Evolutionary conservation across 345 rosid genomes (phyloP), one percentile per base, ranked within the genome.

Genomic region (Sonneratia alba): DNA sequence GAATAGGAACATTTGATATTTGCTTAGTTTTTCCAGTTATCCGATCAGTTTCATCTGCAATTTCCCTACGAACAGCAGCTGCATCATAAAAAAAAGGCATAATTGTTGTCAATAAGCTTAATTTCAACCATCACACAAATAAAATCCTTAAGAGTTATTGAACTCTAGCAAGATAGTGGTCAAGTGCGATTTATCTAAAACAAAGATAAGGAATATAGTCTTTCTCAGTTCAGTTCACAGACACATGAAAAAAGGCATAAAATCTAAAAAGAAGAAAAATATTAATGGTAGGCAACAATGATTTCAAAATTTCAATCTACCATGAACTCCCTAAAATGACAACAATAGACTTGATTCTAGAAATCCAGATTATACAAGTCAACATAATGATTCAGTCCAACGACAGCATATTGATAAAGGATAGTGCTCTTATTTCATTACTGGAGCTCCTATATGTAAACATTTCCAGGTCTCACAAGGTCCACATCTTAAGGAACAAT

Each of bases 51-150:
- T 88, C 93, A 71, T 88, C 93, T 72, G 73, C 65, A 49, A 88
- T 88, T 81, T 88, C 93, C 83, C 79, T 83, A 36, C 93, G 93
- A 71, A 88, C 93, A 68, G 87, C 73, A 77, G 90, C 93, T 88
- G 78, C 78, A 81, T 57, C 63, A 57, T 22, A 24, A 47, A 7
- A 57, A 24, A 57, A 57, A 24, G 32, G 34, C 1, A 13, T 47
- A 8, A 57, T n/a, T 9, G 3, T 24, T 21, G 12, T 21, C 7
- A 57, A 57, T 24, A n/a, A n/a, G 27, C 27, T 57, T 6, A 18
- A n/a, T n/a, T 55, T 57, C 63, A 22, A 57, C 63, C 34, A 8
- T 57, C 7, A 24, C 34, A 57, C 10, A 7, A 8, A 57, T 57
- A 57, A 57, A n/a, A 57, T 57, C 32, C 63, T n/a, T 21, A 8